phyloP scores from a whole-genome alignment of 1,284 basidiomycete genomes.

The Puccinia polysora region DNA sequence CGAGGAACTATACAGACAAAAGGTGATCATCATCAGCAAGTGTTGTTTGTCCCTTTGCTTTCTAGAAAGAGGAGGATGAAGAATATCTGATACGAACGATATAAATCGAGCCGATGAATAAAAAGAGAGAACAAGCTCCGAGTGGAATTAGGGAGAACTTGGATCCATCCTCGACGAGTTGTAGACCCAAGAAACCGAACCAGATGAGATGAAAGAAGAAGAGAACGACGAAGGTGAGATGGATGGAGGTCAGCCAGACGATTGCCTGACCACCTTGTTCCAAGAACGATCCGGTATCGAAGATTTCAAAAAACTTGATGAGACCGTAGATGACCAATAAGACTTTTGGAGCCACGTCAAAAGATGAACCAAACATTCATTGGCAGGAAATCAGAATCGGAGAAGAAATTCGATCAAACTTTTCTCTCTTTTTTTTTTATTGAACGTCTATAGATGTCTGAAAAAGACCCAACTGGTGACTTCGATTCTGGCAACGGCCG shows the following conservation, averaged over 20 bases:
- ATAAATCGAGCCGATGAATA: slow-evolving; percentile 19
- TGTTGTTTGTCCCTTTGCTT: too few relatives aligned
- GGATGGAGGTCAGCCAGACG: slow-evolving; percentile 48
- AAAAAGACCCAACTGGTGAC: slow-evolving; percentile 56
- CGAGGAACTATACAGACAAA: slow-evolving; percentile 49
- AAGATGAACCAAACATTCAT: too few relatives aligned
- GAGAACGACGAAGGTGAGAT: slow-evolving; percentile 43
- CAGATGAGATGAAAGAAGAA: slow-evolving; percentile 47
- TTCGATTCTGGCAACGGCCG: slow-evolving; percentile 59
- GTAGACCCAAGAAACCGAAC: slow-evolving; percentile 49
- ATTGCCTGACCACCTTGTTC: slow-evolving; percentile 45
- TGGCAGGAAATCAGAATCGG: background rate
- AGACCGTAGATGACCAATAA: slow-evolving; percentile 48
- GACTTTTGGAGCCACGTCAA: slow-evolving; percentile 7
- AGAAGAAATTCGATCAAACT: too few relatives aligned
- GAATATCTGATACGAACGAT: slow-evolving; percentile 10
- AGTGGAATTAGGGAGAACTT: slow-evolving; percentile 45
- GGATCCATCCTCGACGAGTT: slow-evolving; percentile 50
- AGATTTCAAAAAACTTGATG: slow-evolving; percentile 48
- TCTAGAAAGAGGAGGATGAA: background rate
- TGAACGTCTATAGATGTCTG: background rate
- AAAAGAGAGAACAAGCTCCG: background rate
- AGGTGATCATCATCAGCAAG: slow-evolving; percentile 40
- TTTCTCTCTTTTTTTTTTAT: background rate
- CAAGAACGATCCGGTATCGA: slow-evolving; percentile 47